These are phyloP conservation scores for Arthroderma uncinatum DNA, from an alignment of 2,329 filamentous ascomycete species.

Conservation along the genomic window DNA sequence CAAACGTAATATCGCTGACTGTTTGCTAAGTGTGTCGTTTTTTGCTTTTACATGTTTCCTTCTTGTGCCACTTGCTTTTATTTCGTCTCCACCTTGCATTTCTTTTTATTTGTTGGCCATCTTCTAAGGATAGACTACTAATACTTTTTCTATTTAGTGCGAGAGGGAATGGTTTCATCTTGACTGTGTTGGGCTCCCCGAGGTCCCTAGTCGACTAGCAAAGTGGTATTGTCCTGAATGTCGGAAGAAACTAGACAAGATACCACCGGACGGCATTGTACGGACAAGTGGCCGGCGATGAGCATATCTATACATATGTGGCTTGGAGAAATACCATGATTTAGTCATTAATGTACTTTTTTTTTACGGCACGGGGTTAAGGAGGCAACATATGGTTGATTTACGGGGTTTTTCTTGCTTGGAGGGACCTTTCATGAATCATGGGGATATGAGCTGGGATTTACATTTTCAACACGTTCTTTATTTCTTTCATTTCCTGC, in stretches of 20 bases:
- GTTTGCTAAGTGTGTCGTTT: constrained; percentile 18
- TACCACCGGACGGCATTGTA: constrained; percentile 30
- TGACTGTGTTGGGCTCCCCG: constrained; percentile 47
- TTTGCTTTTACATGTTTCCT: constrained; percentile 5
- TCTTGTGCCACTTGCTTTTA: not conserved
- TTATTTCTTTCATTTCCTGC: not conserved
- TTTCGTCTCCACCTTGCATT: not conserved
- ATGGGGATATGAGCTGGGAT: not conserved
- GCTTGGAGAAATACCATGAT: not conserved
- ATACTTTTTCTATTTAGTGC: constrained; percentile 35
- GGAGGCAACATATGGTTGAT: not conserved
- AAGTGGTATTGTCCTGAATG: constrained; percentile 59
- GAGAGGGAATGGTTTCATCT: constrained; percentile 59
- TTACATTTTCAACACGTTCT: no score
- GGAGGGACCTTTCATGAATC: not conserved
- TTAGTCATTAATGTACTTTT: not conserved
- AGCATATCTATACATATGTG: not conserved
- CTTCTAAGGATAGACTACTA: not conserved
- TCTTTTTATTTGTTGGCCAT: constrained; percentile 4
- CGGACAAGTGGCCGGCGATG: constrained; percentile 28
- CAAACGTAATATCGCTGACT: constrained; percentile 2
- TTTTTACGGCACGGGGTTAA: not conserved
- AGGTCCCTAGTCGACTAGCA: constrained; percentile 47
- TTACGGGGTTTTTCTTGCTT: not conserved
- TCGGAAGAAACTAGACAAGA: constrained; percentile 39